Evolutionary conservation across 148 eudicot genomes (phyloP), one percentile per base, ranked within the genome.

Genomic region (Silene conica): DNA sequence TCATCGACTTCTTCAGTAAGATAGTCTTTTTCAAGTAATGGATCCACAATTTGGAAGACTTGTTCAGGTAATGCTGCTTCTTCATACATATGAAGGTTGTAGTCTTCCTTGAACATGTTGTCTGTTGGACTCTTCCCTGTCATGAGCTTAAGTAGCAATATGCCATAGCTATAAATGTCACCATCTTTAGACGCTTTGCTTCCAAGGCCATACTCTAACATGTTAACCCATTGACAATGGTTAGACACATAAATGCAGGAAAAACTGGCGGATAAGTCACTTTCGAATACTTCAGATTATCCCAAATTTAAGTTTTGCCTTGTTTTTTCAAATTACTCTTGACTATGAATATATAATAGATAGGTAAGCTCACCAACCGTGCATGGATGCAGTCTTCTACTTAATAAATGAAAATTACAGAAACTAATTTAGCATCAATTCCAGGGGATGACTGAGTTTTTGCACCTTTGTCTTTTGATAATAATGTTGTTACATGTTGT

Each of bases 11-110:
- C 78, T 20, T 67, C 63, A 38, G 13, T 6, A n/a, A n/a, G n/a
- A 14, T 75, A 63, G 19, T 38, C 6, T 10, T 67, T 71, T 2
- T 0, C 4, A 23, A 67, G 63, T 12, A 23, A 3, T 57, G 25
- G 19, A 34, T 75, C 78, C 2, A 67, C 78, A 58, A 75, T 67
- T 4, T 38, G 43, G 1, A 38, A 38, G 43, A 38, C 43, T 38
- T 38, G 43, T 2, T 38, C 43, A 38, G 43, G 43, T 38, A 38
- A 38, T 3, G 43, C 43, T 38, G 43, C 43, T 38, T 38, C 8
- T 38, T 8, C 43, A 6, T 38, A 38, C 43, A 38, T 38, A 38
- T 6, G 43, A 38, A 38, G 43, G 43, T 3, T 38, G 43, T 38
- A 38, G 43, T 38, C 43, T 38, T 38, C 43, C 43, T 38, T 38